Base-by-base conservation (phyloP, 1,284 basidiomycete species). In the Rhizoctonia solani region DNA sequence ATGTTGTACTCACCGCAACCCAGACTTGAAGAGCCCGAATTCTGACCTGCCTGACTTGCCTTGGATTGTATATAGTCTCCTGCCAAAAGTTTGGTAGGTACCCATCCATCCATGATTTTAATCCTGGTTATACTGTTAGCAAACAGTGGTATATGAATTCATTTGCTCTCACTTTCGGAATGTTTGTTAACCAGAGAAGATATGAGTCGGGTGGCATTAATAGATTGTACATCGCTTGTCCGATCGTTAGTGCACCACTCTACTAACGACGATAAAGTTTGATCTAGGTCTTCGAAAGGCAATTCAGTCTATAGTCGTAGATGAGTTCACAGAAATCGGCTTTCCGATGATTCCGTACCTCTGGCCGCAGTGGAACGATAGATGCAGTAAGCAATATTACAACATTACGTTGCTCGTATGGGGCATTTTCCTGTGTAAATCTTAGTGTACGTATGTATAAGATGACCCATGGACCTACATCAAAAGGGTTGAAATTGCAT, bases 141-240 rank as follows among this genome's bases (percentile, higher is more conserved):
- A 54, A 47, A 27, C 42, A 21, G 32, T 39, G 13, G 14, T 3
- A 11, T 9, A 11, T 9, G 44, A 46, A 46, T 6, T 19, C 68
- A 78, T 68, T 56, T n/a, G n/a, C n/a, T n/a, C n/a, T n/a, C n/a
- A 90, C 92, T 85, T 54, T 85, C 79, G 8, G 81, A 79, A 53
- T 85, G 83, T 77, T 93, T 93, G 76, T 97, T 97, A 21, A 93
- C 76, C 27, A 90, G 78, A 0, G 87, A 85, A 0, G 86, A 81
- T 11, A 93, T 78, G 13, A 89, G 73, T 53, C 89, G 85, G 71
- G 85, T 81, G 1, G 81, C 83, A 23, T 86, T 81, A 27, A 82
- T 80, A 66, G 83, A 79, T 75, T 93, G 91, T 1, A 83, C 74
- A 25, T 80, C 77, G 65, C 81, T 87, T 19, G 81, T 79, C 0